phyloP scores from a whole-genome alignment of 2,329 filamentous ascomycete species.

The Shiraia sp. region DNA sequence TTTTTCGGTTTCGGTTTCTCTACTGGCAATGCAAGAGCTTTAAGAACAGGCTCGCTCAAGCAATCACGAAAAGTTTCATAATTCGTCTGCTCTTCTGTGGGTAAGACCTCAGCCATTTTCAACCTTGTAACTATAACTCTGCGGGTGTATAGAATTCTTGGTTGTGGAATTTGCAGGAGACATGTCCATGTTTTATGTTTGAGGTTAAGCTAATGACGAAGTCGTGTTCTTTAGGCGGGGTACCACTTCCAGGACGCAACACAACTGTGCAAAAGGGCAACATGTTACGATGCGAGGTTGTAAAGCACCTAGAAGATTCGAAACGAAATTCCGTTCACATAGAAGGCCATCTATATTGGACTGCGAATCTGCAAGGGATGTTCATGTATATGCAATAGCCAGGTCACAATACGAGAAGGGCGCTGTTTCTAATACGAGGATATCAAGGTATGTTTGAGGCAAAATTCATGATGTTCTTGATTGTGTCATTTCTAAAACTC shows the following conservation, averaged over 20 bases:
- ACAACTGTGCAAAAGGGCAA: slow-evolving; percentile 14
- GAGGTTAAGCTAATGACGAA: slow-evolving; percentile 21
- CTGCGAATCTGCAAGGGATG: too few species aligned
- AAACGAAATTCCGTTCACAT: background rate
- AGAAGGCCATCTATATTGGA: too few species aligned
- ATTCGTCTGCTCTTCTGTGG: slow-evolving; percentile 54
- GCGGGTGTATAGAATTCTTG: slow-evolving; percentile 1
- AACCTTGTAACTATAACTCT: background rate
- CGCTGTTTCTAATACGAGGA: too few species aligned
- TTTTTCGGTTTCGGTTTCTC: slow-evolving; percentile 53
- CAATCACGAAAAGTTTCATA: slow-evolving; percentile 74
- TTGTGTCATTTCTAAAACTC: too few species aligned
- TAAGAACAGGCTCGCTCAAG: slow-evolving; percentile 70
- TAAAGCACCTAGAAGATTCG: slow-evolving; percentile 8
- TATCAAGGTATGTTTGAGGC: too few species aligned
- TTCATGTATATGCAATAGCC: too few species aligned
- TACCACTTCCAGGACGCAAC: slow-evolving; percentile 15
- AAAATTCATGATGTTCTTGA: too few species aligned
- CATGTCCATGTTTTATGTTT: slow-evolving; percentile 21
- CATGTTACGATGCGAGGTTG: slow-evolving; percentile 5
- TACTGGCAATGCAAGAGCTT: slow-evolving; percentile 55
- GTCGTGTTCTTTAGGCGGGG: slow-evolving; percentile 19
- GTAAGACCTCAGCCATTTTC: slow-evolving; percentile 36
- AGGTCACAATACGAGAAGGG: too few species aligned
- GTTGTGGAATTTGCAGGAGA: slow-evolving; percentile 4